A percentile compares a stretch with the other conserved stretches of the same genome.
phyloP scores from a whole-genome alignment of 139 green algal genomes.

The Tetratostichococcus sp. region DNA sequence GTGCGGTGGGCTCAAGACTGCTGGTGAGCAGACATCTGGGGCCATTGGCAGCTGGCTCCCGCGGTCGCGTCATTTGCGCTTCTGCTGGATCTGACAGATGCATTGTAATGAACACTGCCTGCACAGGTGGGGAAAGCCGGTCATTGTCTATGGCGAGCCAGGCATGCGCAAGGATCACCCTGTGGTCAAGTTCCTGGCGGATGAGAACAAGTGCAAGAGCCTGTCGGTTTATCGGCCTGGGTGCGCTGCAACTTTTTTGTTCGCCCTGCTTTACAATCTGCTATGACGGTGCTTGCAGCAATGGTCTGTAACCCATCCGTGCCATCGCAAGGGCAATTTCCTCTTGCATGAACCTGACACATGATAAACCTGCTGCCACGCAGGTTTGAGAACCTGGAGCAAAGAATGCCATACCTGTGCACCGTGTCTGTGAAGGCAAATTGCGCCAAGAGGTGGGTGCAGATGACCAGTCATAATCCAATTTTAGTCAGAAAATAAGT shows the following conservation, averaged over 20 bases:
- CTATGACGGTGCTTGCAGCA: no score
- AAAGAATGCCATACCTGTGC: constrained; percentile 54
- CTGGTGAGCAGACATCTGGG: constrained; percentile 23
- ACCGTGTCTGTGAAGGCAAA: constrained; percentile 54
- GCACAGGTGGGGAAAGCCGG: constrained; percentile 59
- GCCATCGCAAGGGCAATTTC: no score
- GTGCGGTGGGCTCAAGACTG: constrained; percentile 34
- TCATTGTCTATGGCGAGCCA: constrained; percentile 61
- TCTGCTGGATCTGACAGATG: no score
- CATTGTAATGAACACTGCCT: no score
- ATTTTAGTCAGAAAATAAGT: no score
- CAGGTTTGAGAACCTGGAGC: constrained; percentile 51
- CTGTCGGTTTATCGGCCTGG: constrained; percentile 32
- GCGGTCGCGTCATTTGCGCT: no score
- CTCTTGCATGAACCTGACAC: no score
- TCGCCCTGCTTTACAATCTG: not conserved
- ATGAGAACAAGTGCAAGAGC: constrained; percentile 35
- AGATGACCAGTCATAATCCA: no score
- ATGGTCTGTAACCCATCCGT: no score
- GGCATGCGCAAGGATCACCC: constrained; percentile 58
- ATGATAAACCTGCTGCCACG: no score
- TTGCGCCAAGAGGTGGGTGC: constrained; percentile 35
- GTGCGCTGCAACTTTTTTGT: constrained; percentile 1
- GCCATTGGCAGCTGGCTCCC: not conserved
- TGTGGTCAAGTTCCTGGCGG: constrained; percentile 53